These are phyloP conservation scores for Phlegmacium glaucopus DNA, from an alignment of 768 basidiomycete genomes.

Conservation along the genomic window DNA sequence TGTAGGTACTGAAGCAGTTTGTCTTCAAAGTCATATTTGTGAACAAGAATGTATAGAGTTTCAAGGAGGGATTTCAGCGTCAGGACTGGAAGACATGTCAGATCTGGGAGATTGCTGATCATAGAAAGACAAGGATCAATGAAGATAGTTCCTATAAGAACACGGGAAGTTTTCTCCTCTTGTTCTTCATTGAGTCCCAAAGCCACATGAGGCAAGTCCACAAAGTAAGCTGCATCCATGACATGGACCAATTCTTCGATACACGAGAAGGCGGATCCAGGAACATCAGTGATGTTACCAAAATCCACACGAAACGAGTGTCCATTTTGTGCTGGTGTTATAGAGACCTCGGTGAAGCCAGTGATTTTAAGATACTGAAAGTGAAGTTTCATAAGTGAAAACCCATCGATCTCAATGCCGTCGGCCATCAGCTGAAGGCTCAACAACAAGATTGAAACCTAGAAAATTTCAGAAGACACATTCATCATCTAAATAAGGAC, in stretches of 20 bases:
- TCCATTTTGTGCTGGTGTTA: constrained; percentile 42
- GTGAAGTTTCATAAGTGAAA: constrained; percentile 60
- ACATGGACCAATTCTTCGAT: constrained; percentile 54
- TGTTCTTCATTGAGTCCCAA: constrained; percentile 33
- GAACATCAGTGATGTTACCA: constrained; percentile 40
- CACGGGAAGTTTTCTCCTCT: constrained; percentile 38
- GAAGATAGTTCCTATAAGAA: constrained; percentile 61
- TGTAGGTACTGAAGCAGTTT: constrained; percentile 52
- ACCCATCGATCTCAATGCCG: constrained; percentile 51
- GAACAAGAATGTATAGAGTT: constrained; percentile 58
- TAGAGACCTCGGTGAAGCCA: constrained; percentile 52
- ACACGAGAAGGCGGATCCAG: constrained; percentile 47
- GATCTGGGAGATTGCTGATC: constrained; percentile 42
- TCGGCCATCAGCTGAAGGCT: constrained; percentile 66
- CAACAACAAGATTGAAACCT: constrained; percentile 58
- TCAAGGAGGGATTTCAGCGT: constrained; percentile 62
- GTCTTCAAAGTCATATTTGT: constrained; percentile 72
- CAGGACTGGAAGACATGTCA: constrained; percentile 48
- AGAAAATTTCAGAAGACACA: background rate
- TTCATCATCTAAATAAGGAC: constrained; percentile 7
- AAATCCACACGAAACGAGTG: constrained; percentile 55
- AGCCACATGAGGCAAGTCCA: constrained; percentile 45
- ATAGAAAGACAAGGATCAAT: constrained; percentile 57
- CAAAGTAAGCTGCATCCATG: constrained; percentile 54
- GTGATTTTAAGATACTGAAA: constrained; percentile 43